Evolutionary conservation across 306 rosid species (phyloP).

Genomic region (Vachellia pachyceras): DNA sequence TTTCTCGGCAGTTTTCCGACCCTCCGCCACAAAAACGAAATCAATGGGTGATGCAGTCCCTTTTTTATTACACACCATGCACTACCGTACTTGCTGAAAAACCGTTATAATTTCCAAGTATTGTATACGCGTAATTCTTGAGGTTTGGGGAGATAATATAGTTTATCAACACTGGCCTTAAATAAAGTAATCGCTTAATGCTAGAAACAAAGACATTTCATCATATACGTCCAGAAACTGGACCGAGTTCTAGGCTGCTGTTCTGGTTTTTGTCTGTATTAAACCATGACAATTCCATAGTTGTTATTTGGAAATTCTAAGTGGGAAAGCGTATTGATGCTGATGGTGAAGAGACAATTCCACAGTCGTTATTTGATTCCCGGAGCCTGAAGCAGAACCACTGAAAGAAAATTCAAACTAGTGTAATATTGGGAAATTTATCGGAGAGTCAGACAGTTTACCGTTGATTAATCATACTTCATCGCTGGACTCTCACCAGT

Average conservation of each 20-base stretch:
- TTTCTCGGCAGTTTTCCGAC: too few species aligned
- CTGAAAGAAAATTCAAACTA: slow-evolving; percentile 35
- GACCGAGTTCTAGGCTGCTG: slow-evolving; percentile 5
- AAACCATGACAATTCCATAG: not conserved
- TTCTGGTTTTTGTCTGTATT: slow-evolving; percentile 8
- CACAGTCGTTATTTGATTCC: slow-evolving; percentile 21
- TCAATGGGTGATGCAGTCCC: too few species aligned
- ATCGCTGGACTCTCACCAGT: not conserved
- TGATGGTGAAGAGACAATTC: not conserved
- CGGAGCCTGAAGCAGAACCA: not conserved
- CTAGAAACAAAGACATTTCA: not conserved
- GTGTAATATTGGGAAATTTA: slow-evolving; percentile 43
- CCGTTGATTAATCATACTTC: not conserved
- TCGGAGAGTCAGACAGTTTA: not conserved
- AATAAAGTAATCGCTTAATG: not conserved
- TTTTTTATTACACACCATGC: not conserved
- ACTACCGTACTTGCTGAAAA: not conserved
- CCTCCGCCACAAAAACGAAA: too few species aligned
- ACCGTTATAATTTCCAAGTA: not conserved
- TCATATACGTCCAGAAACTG: not conserved
- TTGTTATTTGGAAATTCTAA: slow-evolving; percentile 37
- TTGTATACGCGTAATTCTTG: not conserved
- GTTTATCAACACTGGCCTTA: not conserved
- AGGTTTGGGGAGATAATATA: not conserved
- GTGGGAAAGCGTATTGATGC: not conserved